These are phyloP conservation scores for Macrolepiota albuminosa DNA, from an alignment of 768 basidiomycete genomes.

Conservation along the genomic window DNA sequence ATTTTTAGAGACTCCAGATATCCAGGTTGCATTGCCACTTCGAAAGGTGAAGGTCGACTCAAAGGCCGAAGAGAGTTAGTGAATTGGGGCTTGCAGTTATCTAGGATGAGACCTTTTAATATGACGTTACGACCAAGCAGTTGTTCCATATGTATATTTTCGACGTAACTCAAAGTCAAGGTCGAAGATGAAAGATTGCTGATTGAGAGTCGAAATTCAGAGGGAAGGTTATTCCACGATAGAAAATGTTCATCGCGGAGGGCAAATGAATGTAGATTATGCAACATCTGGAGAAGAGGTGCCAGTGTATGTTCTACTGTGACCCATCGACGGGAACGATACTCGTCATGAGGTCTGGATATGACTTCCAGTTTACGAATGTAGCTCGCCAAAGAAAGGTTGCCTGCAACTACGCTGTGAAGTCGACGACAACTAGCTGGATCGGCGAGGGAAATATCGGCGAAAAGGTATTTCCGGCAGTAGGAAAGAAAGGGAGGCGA, in stretches of 20 bases:
- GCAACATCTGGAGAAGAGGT: slow-evolving; percentile 9
- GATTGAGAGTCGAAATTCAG: not conserved
- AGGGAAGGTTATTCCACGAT: not conserved
- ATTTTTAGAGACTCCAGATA: not conserved
- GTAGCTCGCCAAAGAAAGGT: not conserved
- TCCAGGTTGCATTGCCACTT: not conserved
- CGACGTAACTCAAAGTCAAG: slow-evolving; percentile 3
- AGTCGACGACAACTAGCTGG: not conserved
- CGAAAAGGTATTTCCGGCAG: slow-evolving; percentile 2
- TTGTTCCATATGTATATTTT: slow-evolving; percentile 4
- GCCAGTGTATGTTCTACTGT: slow-evolving; percentile 13
- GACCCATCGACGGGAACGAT: slow-evolving; percentile 12
- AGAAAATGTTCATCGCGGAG: not conserved
- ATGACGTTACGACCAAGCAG: not conserved
- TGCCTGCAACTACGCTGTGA: not conserved
- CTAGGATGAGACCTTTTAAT: not conserved
- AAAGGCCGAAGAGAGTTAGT: not conserved
- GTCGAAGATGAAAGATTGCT: slow-evolving; percentile 3
- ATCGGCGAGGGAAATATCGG: not conserved
- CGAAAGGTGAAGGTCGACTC: not conserved
- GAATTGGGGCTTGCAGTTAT: not conserved
- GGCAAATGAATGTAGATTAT: slow-evolving; percentile 8
- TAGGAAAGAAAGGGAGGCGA: not conserved
- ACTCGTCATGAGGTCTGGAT: not conserved
- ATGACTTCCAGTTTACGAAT: not conserved